Base-by-base conservation (phyloP, 176 grass and related monocot genomes). In the Carex cristatella region DNA sequence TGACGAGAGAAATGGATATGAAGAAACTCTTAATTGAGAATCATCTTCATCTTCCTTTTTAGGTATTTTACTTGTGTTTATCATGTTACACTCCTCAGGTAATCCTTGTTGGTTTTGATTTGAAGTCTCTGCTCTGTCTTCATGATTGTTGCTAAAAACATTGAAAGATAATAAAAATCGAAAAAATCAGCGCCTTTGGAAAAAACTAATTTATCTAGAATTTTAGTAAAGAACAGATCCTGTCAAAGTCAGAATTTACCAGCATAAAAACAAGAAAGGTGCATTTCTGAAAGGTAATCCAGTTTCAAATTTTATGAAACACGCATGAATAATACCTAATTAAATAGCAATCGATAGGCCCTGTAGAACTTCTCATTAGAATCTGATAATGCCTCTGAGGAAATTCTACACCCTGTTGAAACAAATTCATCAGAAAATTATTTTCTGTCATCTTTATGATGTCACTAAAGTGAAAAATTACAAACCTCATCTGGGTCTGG, bases 321-420 rank as follows among this genome's bases (percentile, higher is more conserved):
- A 6, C 3, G 10, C 16, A 58, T n/a, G 7, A 57, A 53, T 8
- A 56, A 58, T 79, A 94, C 95, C 91, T 98, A 81, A 98, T 73
- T 77, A 98, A 82, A 88, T 88, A 98, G 83, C 86, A 91, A 86
- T 91, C 88, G 56, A 98, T 90, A 9, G 95, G 95, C 57, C 95
- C 95, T 84, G 92, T 93, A 61, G 85, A 89, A 84, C 91, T 98
- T 90, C 95, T 94, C 86, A 98, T 80, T 54, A 93, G 30, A 80
- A 98, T 87, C 69, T 81, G 88, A 86, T 92, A 94, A 82, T 83
- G 91, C 80, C 86, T 85, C 79, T 93, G 91, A 67, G 76, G 87
- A 80, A 73, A 85, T 72, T 86, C 89, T 53, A 88, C 13, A 88
- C 92, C 92, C 95, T 98, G 63, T 65, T 74, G 42, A 14, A 15